Evolutionary conservation across 1,139 yeast species (phyloP), one percentile per base, ranked within the genome.

Genomic region (Pneumocystis murina): DNA sequence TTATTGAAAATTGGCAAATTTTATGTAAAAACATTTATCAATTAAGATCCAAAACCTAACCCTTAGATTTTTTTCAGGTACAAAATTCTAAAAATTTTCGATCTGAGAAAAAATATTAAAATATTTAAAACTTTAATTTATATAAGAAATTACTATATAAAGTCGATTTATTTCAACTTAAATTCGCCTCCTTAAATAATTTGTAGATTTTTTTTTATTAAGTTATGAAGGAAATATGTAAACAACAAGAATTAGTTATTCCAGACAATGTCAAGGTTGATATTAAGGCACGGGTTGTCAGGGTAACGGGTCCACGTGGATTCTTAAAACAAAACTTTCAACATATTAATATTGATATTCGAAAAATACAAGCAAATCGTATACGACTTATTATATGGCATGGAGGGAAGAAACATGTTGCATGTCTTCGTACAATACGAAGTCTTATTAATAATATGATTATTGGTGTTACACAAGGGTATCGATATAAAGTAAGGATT

Each of bases 391-490:
- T 90, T 74, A 96, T 94, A 71, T 95, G 88, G 87, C 89, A 91
- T 79, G 98, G 98, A 82, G 96, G 89, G 87, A 90, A 97, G 86
- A 92, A 92, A 86, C 98, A 92, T 82, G 97, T 92, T 79, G 99
- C 99, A 78, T 89, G 97, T 77, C 84, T 92, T 79, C 91, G 97
- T 85, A 92, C 98, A 70, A 97, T 92, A 80, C 90, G 90, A 83
- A 88, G 97, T 72, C 82, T 92, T 77, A 83, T 92, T 75, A 78
- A 89, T 77, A 92, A 94, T 89, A 80, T 92, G 85, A 80, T 92
- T 82, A 88, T 88, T 72, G 98, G 99, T 87, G 98, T 92, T 77
- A 92, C 98, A 79, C 86, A 86, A 84, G 41, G 30, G 0, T 33
- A n/a, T 28, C 39, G 60, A 33, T 48, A 48, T 20, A 48, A 54